phyloP scores from a whole-genome alignment of 164 flowering plant genomes.

The Malania oleifera region DNA sequence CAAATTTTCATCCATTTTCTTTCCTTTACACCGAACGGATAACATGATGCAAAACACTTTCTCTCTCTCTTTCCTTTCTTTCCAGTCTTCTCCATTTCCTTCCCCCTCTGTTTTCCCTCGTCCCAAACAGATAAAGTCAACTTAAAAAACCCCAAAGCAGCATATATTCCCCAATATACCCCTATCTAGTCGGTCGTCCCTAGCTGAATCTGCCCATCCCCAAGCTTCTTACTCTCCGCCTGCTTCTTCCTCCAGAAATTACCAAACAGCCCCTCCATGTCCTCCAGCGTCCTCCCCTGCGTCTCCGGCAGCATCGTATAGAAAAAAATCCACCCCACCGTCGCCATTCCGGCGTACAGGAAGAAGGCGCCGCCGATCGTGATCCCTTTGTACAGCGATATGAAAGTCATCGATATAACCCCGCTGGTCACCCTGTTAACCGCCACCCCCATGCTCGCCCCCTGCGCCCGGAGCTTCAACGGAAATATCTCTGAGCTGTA shows the following conservation, averaged over 20 bases:
- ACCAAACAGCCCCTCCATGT: neutral
- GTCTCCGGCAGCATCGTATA: conserved; percentile 1
- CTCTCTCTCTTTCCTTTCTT: no score
- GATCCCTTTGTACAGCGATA: neutral
- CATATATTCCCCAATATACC: no score
- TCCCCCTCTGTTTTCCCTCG: no score
- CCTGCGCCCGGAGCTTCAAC: conserved; percentile 1
- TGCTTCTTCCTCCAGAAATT: neutral
- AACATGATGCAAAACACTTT: no score
- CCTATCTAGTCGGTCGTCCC: no score
- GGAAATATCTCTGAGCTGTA: conserved; percentile 1
- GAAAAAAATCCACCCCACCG: neutral
- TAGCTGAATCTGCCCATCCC: no score
- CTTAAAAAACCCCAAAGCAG: no score
- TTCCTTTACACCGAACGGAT: no score
- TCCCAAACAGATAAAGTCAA: no score
- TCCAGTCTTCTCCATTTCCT: no score
- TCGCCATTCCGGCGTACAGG: neutral
- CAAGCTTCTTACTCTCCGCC: no score
- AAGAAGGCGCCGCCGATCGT: neutral
- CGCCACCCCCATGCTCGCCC: conserved; percentile 1
- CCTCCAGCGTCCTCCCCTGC: neutral
- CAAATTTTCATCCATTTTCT: no score
- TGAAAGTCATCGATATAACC: neutral
- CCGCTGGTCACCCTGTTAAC: neutral